Conservation (phyloP, 2,329 filamentous ascomycete genomes). For the Claviceps digitariae region DNA sequence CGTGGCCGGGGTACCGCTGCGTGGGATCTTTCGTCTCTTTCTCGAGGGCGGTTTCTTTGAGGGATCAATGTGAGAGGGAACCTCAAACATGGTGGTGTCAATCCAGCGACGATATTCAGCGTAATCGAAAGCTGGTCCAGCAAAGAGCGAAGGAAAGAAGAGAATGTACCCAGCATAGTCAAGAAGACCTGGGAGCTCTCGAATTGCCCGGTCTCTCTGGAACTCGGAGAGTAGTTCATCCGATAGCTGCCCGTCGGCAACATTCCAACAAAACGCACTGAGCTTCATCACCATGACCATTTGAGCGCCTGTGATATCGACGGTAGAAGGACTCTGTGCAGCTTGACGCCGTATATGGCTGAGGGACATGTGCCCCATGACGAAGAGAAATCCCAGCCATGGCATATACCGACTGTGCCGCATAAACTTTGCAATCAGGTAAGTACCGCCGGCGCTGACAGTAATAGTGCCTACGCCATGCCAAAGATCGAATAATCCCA, state of each 20-base stretch:
- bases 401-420: constrained; percentile 82
- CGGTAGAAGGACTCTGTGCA: constrained; percentile 45
- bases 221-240: constrained; percentile 69
- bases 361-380: constrained; percentile 91
- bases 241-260: constrained; percentile 77
- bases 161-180: constrained; percentile 85
- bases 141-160: constrained; percentile 87
- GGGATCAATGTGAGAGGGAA: constrained; percentile 69
- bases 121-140: constrained; percentile 87
- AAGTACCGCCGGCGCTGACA: constrained; percentile 67
- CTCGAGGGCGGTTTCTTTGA: constrained; percentile 73
- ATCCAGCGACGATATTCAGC: constrained; percentile 87
- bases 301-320: constrained; percentile 90
- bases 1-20: constrained; percentile 73
- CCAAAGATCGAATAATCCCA: constrained; percentile 92
- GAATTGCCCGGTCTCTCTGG: constrained; percentile 71
- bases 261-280: constrained; percentile 93
- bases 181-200: constrained; percentile 57
- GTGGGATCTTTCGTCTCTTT: constrained; percentile 83
- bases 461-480: constrained; percentile 64
- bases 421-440: constrained; percentile 70
- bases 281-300: constrained; percentile 99
- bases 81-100: constrained; percentile 85
- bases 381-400: constrained; percentile 85
- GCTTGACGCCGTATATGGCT: constrained; percentile 78